Evolutionary conservation across 768 basidiomycete species (phyloP).

Genomic region (Lactarius trivialis): DNA sequence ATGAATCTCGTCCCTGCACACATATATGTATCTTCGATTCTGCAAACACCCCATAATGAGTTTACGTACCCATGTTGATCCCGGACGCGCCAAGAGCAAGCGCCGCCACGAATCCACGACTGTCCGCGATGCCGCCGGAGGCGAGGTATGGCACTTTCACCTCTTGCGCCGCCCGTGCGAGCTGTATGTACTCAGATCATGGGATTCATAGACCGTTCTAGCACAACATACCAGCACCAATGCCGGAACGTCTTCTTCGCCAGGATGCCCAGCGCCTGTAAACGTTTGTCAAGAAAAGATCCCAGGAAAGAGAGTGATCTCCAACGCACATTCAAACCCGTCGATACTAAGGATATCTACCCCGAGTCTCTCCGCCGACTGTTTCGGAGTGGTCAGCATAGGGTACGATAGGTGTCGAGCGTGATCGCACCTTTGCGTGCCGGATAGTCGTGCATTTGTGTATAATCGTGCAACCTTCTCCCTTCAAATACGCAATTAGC

Average conservation of each 20-base stretch:
- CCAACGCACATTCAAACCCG: constrained; percentile 74
- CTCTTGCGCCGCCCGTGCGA: constrained; percentile 82
- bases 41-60: background rate
- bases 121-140: constrained; percentile 87
- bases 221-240: constrained; percentile 57
- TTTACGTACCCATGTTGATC: constrained; percentile 63
- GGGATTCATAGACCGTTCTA: background rate
- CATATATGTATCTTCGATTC: background rate
- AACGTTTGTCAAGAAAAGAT: background rate
- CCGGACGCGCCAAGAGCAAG: constrained; percentile 82
- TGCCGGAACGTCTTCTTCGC: constrained; percentile 89
- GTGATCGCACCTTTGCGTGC: constrained; percentile 64
- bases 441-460: constrained; percentile 88
- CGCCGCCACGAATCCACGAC: constrained; percentile 74
- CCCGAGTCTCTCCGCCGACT: constrained; percentile 65
- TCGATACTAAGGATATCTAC: constrained; percentile 89
- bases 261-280: constrained; percentile 86
- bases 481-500: constrained; percentile 76
- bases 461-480: constrained; percentile 68
- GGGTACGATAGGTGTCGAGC: background rate
- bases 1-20: constrained; percentile 71
- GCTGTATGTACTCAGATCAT: constrained; percentile 35
- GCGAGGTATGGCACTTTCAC: constrained; percentile 82
- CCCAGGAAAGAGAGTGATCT: background rate
- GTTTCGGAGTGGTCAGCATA: background rate